Percentiles rank a stretch among this genome's conserved stretches.
phyloP scores from a whole-genome alignment of 1,284 basidiomycete species.

The Leccinum angustisporum region DNA sequence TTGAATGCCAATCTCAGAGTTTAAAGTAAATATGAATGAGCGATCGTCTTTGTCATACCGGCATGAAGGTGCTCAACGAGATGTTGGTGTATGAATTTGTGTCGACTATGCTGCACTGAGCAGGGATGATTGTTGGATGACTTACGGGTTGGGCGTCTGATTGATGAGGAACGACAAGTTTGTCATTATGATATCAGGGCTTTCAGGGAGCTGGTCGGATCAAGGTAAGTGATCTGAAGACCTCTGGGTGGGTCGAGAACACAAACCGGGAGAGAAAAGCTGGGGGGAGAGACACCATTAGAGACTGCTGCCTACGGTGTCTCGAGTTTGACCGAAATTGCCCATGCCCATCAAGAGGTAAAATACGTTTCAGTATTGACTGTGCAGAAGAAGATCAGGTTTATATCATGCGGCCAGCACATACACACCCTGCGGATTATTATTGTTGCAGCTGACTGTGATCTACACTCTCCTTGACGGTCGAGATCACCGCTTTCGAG shows the following conservation, averaged over 20 bases:
- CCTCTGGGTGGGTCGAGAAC: neutral
- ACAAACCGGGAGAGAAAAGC: constrained; percentile 35
- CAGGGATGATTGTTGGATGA: neutral
- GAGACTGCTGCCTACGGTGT: constrained; percentile 26
- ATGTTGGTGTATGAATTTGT: constrained; percentile 47
- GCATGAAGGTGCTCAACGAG: constrained; percentile 66
- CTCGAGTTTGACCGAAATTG: constrained; percentile 11
- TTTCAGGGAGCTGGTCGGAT: constrained; percentile 45
- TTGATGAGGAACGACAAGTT: constrained; percentile 50
- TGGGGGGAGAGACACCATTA: constrained; percentile 31
- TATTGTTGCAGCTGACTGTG: too few relatives aligned
- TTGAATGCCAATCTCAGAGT: too few relatives aligned
- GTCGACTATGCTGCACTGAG: constrained; percentile 36
- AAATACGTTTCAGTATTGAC: too few relatives aligned
- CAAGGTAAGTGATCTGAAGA: neutral
- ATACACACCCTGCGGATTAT: too few relatives aligned
- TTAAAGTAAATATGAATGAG: too few relatives aligned
- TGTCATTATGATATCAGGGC: constrained; percentile 53
- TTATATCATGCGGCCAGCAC: too few relatives aligned
- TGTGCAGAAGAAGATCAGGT: too few relatives aligned
- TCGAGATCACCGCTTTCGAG: too few relatives aligned
- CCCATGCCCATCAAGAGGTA: constrained; percentile 9
- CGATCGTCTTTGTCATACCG: neutral
- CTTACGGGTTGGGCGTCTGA: neutral
- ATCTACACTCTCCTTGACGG: too few relatives aligned